Evolutionary conservation across 2,329 filamentous ascomycete genomes (phyloP), one percentile per base, ranked within the genome.

Genomic region (Neofusicoccum sp.): DNA sequence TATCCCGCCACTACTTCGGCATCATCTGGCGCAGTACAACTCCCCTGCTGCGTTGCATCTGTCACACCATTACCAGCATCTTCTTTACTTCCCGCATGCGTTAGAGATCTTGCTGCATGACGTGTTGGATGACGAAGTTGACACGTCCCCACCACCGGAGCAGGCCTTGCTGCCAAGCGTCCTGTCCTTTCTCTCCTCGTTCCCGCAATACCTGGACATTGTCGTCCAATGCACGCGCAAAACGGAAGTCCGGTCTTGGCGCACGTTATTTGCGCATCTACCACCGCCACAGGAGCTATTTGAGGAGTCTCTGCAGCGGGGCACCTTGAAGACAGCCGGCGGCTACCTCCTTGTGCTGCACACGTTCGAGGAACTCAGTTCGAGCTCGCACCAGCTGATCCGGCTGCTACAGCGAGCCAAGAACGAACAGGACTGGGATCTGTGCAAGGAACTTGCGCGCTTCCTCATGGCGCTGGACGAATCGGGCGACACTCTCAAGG

Each of bases 201-300:
- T 82, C 67, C 88, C 87, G 60, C 86, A 91, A 61, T 99, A 97
- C 70, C 86, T 98, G 14, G 93, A 98, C 69, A 95, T 98, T 61
- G 88, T 99, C 26, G 89, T 99, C 20, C 95, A 96, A 76, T 99
- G 95, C 76, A 97, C 95, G 1, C 89, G 95, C 59, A 99, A 99
- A 76, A 99, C 95, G 0, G 95, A 99, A 71, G 87, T 96, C 6
- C 87, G 93, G 40, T 96, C 91, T 60, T 99, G 95, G 95, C 87
- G 89, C 62, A 97, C 95, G 0, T 81, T 99, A 1, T 99, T 99
- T 73, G 86, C 88, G 4, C 92, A 97, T 69, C 82, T 99, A 1
- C 95, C 95, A 0, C 91, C 93, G 1, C 91, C 93, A 3, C 89
- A 92, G 68, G 90, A 95, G 66, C 83, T 99, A 0, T 99, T 99